phyloP scores from a whole-genome alignment of 345 rosid species.

The Euphorbia pulcherrima region DNA sequence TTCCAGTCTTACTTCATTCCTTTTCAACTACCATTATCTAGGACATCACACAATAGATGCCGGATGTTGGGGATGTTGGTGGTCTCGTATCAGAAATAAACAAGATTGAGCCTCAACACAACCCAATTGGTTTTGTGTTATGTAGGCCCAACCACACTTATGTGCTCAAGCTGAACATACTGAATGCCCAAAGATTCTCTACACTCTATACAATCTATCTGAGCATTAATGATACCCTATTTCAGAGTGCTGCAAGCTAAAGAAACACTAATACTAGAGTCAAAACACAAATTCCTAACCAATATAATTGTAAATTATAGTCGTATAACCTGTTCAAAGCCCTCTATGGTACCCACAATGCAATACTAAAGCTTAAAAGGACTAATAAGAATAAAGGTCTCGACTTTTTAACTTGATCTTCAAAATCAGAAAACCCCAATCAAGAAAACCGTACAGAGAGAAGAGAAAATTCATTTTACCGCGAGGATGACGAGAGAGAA shows the following conservation, averaged over 20 bases:
- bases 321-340: background rate
- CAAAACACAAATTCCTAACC: background rate
- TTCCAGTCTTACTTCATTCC: too few species aligned
- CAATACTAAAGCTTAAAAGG: background rate
- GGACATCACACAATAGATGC: background rate
- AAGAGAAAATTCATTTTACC: constrained; percentile 31
- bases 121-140: too few species aligned
- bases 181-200: too few species aligned
- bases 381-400: background rate
- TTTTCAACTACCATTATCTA: too few species aligned
- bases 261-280: background rate
- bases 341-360: background rate
- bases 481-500: constrained; percentile 79
- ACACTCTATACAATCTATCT: too few species aligned
- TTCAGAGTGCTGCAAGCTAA: background rate
- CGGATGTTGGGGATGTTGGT: too few species aligned
- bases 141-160: too few species aligned
- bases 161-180: too few species aligned
- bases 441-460: background rate
- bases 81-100: too few species aligned
- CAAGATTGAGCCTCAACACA: too few species aligned
- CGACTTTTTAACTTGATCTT: background rate
- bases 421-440: background rate
- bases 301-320: background rate
- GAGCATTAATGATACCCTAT: background rate